A percentile compares a stretch with the other conserved stretches of the same genome.
Evolutionary conservation across 192 early-diverging fungal species (phyloP).

Genomic region (Backusella circina): DNA sequence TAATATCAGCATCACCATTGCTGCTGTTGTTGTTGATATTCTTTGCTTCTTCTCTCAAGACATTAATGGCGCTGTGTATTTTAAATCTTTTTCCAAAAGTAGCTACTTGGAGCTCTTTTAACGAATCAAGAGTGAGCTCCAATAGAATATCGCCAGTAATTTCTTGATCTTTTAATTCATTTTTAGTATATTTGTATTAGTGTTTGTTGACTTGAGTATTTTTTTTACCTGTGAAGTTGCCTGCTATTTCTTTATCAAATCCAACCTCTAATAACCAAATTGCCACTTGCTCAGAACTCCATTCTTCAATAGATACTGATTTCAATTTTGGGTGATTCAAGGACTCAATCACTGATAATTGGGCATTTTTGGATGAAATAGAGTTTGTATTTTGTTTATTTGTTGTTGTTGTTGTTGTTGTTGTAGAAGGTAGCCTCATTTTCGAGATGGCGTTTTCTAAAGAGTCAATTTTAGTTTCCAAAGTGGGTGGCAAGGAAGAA

Average conservation of each 20-base stretch:
- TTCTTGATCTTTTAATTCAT: slow-evolving; percentile 46
- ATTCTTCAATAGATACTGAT: slow-evolving; percentile 20
- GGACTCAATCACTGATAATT: not conserved
- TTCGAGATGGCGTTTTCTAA: slow-evolving; percentile 3
- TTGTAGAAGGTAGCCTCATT: not conserved
- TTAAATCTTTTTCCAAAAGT: slow-evolving; percentile 64
- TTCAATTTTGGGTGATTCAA: not conserved
- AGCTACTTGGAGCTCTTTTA: slow-evolving; percentile 63
- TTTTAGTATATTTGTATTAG: no score
- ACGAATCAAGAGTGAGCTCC: slow-evolving; percentile 52
- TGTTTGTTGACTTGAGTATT: not conserved
- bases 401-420: not conserved
- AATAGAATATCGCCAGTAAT: slow-evolving; percentile 61
- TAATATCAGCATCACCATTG: not conserved
- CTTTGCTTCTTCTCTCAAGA: slow-evolving; percentile 29
- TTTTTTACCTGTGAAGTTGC: slow-evolving; percentile 20
- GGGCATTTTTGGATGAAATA: slow-evolving; percentile 7
- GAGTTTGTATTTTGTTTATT: not conserved
- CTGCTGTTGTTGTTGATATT: not conserved
- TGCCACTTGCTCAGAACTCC: slow-evolving; percentile 19
- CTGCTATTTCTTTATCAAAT: slow-evolving; percentile 13
- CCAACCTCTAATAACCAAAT: slow-evolving; percentile 22
- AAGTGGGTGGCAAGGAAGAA: not conserved
- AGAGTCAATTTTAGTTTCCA: slow-evolving; percentile 10
- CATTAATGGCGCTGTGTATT: slow-evolving; percentile 57